Evolutionary conservation across 768 basidiomycete genomes (phyloP).

Genomic region (Mycena haematopus): DNA sequence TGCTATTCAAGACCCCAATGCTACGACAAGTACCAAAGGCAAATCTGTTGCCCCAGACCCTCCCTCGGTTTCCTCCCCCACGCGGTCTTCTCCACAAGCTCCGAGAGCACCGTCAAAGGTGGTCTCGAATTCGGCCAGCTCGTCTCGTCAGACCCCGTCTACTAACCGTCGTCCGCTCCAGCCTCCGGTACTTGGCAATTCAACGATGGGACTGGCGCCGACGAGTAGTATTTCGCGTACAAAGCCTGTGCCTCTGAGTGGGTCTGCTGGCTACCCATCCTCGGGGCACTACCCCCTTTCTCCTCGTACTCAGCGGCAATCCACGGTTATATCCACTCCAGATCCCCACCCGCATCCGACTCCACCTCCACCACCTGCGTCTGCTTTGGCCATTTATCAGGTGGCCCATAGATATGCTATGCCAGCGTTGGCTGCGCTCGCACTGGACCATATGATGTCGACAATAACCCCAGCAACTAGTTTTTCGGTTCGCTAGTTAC

Average conservation of each 20-base stretch:
- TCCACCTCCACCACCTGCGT: constrained; percentile 65
- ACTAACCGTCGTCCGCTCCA: constrained; percentile 27
- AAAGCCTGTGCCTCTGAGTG: constrained; percentile 49
- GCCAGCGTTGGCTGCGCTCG: constrained; percentile 67
- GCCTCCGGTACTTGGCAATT: constrained; percentile 9
- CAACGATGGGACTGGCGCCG: constrained; percentile 14
- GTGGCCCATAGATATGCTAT: constrained; percentile 79
- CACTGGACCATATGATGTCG: constrained; percentile 75
- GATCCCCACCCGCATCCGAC: constrained; percentile 82
- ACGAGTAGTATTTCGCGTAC: constrained; percentile 36
- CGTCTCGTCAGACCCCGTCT: constrained; percentile 32
- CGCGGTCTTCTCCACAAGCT: constrained; percentile 30
- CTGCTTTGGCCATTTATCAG: constrained; percentile 77
- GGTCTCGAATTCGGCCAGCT: constrained; percentile 31
- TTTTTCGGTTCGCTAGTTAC: background rate
- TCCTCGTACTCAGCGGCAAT: constrained; percentile 49
- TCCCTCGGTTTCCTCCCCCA: constrained; percentile 30
- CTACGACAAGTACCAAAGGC: constrained; percentile 40
- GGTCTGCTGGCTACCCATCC: constrained; percentile 41
- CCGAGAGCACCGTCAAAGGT: constrained; percentile 35
- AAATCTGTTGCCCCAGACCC: constrained; percentile 34
- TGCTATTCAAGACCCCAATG: constrained; percentile 39
- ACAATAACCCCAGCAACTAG: constrained; percentile 57
- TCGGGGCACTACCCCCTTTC: constrained; percentile 55
- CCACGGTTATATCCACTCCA: constrained; percentile 41